A percentile compares a stretch with the other conserved stretches of the same genome.
Evolutionary conservation across 257 asterid species (phyloP).

Genomic region (Rubia yunnanensis): DNA sequence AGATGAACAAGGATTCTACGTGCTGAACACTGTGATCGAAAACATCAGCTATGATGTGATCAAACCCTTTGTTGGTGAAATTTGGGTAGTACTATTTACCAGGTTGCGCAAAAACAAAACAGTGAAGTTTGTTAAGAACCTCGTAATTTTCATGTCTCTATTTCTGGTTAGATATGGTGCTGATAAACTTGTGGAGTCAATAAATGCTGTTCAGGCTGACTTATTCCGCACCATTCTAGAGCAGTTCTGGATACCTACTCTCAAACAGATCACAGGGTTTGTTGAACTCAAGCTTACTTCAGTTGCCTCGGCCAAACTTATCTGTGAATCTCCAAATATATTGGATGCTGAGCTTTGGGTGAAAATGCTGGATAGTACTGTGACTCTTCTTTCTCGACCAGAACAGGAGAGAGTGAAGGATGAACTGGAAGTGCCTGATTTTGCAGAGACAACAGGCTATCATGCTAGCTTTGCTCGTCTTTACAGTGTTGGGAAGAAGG

Average conservation of each 20-base stretch:
- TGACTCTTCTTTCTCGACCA: slow-evolving; percentile 73
- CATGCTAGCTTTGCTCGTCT: slow-evolving; percentile 65
- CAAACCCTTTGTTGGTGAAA: slow-evolving; percentile 42
- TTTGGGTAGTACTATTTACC: slow-evolving; percentile 71
- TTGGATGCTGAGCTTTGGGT: slow-evolving; percentile 69
- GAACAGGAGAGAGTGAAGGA: slow-evolving; percentile 74
- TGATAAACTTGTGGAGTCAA: slow-evolving; percentile 58
- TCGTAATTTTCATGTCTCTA: slow-evolving; percentile 79
- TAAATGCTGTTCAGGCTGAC: slow-evolving; percentile 66
- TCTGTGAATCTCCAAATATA: slow-evolving; percentile 56
- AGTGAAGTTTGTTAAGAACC: slow-evolving; percentile 62
- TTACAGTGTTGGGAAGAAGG: slow-evolving; percentile 79
- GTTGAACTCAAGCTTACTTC: slow-evolving; percentile 73
- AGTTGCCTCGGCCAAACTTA: slow-evolving; percentile 70
- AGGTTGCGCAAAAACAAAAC: slow-evolving; percentile 55
- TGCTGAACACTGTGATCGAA: slow-evolving; percentile 89
- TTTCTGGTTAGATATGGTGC: slow-evolving; percentile 71
- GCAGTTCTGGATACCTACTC: slow-evolving; percentile 82
- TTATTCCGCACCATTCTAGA: slow-evolving; percentile 50
- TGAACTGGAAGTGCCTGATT: slow-evolving; percentile 83
- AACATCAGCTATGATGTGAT: slow-evolving; percentile 69
- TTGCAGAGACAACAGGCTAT: slow-evolving; percentile 69
- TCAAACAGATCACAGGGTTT: slow-evolving; percentile 63
- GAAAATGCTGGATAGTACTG: slow-evolving; percentile 77
- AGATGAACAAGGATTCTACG: slow-evolving; percentile 86